A percentile compares a stretch with the other conserved stretches of the same genome.
Conservation (phyloP, 2,329 filamentous ascomycete species). For the Trichophyton rubrum region DNA sequence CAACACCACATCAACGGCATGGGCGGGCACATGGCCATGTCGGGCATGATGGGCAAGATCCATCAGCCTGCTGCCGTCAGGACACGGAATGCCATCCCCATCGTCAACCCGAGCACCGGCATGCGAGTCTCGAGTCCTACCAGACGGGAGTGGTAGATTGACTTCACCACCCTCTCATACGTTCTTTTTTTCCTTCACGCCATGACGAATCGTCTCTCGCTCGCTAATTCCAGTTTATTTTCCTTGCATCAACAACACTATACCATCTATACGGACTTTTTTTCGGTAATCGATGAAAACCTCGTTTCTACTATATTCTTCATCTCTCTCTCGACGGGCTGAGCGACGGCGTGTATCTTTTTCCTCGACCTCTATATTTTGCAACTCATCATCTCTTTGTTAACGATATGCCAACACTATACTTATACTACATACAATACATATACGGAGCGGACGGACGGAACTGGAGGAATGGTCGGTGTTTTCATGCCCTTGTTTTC, state of each 20-base stretch:
- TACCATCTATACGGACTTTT: constrained; percentile 5
- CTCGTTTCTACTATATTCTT: not conserved
- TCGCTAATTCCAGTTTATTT: not conserved
- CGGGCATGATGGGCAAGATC: constrained; percentile 44
- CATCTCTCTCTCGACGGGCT: constrained; percentile 7
- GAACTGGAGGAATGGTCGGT: not conserved
- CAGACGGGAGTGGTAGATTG: constrained; percentile 24
- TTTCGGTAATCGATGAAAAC: constrained; percentile 10
- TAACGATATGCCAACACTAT: constrained; percentile 4
- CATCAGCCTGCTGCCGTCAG: constrained; percentile 86
- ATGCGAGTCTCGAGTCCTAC: constrained; percentile 80
- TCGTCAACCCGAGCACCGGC: constrained; percentile 90
- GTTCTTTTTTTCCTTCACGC: not conserved
- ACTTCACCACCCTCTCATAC: not conserved
- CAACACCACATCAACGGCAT: constrained; percentile 50
- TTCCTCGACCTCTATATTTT: not conserved
- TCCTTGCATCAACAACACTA: constrained; percentile 3
- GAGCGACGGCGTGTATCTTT: constrained; percentile 9
- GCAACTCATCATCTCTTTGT: not conserved
- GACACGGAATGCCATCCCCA: constrained; percentile 88
- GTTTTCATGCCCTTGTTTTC: not conserved
- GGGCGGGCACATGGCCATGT: constrained; percentile 42
- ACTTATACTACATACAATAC: constrained; percentile 1
- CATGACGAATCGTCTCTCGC: constrained; percentile 1
- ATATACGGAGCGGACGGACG: constrained; percentile 2